Evolutionary conservation across 257 asterid genomes (phyloP), one percentile per base, ranked within the genome.

Genomic region (Henckelia pumila): DNA sequence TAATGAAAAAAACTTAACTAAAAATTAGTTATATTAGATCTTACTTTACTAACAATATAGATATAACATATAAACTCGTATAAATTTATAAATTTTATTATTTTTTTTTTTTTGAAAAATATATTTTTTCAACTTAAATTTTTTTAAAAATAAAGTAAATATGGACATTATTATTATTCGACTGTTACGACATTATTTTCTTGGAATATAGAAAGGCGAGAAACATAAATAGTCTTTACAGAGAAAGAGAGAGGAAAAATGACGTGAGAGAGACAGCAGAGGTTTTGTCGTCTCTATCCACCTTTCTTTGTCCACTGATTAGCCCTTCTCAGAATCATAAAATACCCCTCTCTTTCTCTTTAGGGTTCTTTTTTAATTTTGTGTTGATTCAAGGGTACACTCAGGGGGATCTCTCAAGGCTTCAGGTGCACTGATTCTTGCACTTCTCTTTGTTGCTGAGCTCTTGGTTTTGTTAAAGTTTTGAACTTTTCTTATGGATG

Each of bases 291-390:
- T 78, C 75, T 77, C 58, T 40, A 65, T 49, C 79, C 74, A 35
- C 80, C 67, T 75, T 73, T 83, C 88, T 71, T 55, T 71, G 81
- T 77, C 85, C 76, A 71, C 80, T 73, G 78, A 68, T 50, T 64
- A 66, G 56, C 63, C 66, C 58, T 63, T 57, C 79, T 62, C 63
- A 70, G 72, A 73, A 76, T 76, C 79, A 67, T 63, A 73, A 73
- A 76, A 66, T n/a, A 33, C 72, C 72, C 79, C 70, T 67, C 13
- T 14, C 71, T 30, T 61, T 77, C 73, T 37, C 68, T 64, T 71
- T 68, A 56, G 76, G 80, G 69, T 64, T 77, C 44, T 26, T 64
- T 6, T 23, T 56, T 16, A 29, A 23, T 24, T 20, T 13, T 19
- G 11, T 66, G 71, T 57, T 29, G 47, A 21, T 77, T 25, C 16